phyloP scores from a whole-genome alignment of 306 rosid species.

The Citrullus colocynthis region DNA sequence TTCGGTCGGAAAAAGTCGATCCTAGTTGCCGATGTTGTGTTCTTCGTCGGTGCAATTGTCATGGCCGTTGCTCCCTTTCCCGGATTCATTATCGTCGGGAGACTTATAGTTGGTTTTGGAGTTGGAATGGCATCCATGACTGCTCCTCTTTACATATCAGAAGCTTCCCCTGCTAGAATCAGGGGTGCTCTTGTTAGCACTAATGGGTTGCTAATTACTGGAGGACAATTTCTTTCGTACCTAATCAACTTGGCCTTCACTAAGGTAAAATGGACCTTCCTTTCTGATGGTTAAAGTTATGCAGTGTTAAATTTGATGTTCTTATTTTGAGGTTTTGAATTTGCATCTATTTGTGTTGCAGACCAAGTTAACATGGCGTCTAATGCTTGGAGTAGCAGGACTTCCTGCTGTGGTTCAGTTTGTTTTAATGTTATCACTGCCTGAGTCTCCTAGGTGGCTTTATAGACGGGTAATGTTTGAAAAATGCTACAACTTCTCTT shows the following conservation, averaged over 20 bases:
- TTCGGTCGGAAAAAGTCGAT: slow-evolving; percentile 55
- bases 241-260: slow-evolving; percentile 68
- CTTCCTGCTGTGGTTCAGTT: slow-evolving; percentile 59
- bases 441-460: slow-evolving; percentile 87
- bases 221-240: slow-evolving; percentile 74
- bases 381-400: slow-evolving; percentile 83
- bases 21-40: slow-evolving; percentile 45
- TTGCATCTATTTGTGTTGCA: slow-evolving; percentile 15
- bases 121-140: slow-evolving; percentile 95
- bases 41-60: slow-evolving; percentile 47
- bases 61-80: slow-evolving; percentile 72
- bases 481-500: background rate
- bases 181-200: slow-evolving; percentile 75
- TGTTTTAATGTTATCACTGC: slow-evolving; percentile 52
- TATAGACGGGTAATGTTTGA: slow-evolving; percentile 42
- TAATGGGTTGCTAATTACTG: slow-evolving; percentile 60
- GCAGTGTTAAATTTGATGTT: background rate
- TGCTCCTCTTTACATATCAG: slow-evolving; percentile 77
- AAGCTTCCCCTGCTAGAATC: slow-evolving; percentile 70
- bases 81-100: slow-evolving; percentile 54
- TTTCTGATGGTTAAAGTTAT: background rate
- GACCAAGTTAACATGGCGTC: slow-evolving; percentile 73
- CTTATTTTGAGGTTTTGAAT: background rate
- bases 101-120: slow-evolving; percentile 70
- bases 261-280: slow-evolving; percentile 20